These are phyloP conservation scores for Trichoderma brevicompactum DNA, from an alignment of 2,329 filamentous ascomycete genomes.

Conservation along the genomic window DNA sequence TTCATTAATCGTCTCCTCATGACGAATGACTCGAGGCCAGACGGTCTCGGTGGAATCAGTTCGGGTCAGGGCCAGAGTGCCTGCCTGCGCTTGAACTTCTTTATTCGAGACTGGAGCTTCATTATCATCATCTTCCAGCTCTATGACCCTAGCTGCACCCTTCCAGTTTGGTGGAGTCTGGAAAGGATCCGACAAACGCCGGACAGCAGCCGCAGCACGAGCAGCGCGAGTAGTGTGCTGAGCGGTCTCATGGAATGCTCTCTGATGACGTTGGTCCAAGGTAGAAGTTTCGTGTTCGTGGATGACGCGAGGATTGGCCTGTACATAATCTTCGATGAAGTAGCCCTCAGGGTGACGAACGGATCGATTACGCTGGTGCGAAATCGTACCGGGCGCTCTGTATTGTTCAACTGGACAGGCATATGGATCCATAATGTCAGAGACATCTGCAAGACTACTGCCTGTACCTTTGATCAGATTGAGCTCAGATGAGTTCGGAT, in stretches of 20 bases:
- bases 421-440: slow-evolving; percentile 40
- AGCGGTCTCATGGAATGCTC: slow-evolving; percentile 20
- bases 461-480: slow-evolving; percentile 41
- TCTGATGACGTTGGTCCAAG: not conserved
- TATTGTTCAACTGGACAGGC: not conserved
- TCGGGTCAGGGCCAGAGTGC: slow-evolving; percentile 5
- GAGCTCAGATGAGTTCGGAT: slow-evolving; percentile 34
- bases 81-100: not conserved
- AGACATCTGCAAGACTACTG: slow-evolving; percentile 53
- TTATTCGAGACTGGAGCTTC: not conserved
- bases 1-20: slow-evolving; percentile 17
- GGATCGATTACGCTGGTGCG: slow-evolving; percentile 8
- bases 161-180: slow-evolving; percentile 28
- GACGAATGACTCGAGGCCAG: slow-evolving; percentile 19
- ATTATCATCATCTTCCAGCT: not conserved
- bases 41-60: slow-evolving; percentile 22
- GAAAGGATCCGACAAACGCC: slow-evolving; percentile 38
- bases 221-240: slow-evolving; percentile 30
- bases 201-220: slow-evolving; percentile 35
- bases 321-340: not conserved
- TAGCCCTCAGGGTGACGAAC: not conserved
- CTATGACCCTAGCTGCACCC: not conserved
- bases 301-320: not conserved
- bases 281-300: not conserved
- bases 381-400: not conserved